Evolutionary conservation across 257 asterid species (phyloP).

Genomic region (Solanum boliviense): DNA sequence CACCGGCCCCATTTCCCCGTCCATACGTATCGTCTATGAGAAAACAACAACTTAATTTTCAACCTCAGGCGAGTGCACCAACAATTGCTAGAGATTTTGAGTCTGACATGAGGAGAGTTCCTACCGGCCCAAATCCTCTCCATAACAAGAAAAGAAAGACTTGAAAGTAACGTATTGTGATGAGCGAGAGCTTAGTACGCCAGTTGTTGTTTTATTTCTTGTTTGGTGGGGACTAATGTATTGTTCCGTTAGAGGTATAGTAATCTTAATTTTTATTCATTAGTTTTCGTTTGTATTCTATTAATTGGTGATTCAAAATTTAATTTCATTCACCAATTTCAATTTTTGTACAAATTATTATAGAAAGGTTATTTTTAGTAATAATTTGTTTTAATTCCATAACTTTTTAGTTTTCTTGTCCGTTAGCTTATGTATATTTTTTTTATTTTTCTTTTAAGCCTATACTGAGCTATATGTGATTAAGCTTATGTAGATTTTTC

Average conservation of each 20-base stretch:
- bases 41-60: slow-evolving; percentile 1
- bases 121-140: slow-evolving; percentile 57
- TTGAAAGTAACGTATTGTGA: not conserved
- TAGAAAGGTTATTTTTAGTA: not conserved
- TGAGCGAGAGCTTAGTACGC: not conserved
- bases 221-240: not conserved
- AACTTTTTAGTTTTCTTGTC: not conserved
- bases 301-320: slow-evolving; percentile 6
- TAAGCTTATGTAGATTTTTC: not conserved
- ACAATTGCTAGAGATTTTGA: slow-evolving; percentile 15
- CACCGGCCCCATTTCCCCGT: not conserved
- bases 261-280: not conserved
- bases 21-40: not conserved
- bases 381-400: not conserved
- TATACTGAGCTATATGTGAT: not conserved
- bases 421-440: not conserved
- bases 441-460: not conserved
- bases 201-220: not conserved
- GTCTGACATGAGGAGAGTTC: slow-evolving; percentile 39
- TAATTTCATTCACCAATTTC: slow-evolving; percentile 6
- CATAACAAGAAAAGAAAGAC: slow-evolving; percentile 37
- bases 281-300: not conserved
- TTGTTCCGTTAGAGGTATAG: not conserved
- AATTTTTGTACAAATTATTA: not conserved
- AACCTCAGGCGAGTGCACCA: not conserved